Evolutionary conservation across 108 stramenopile genomes (phyloP).

Genomic region (Fistulifera solaris): DNA sequence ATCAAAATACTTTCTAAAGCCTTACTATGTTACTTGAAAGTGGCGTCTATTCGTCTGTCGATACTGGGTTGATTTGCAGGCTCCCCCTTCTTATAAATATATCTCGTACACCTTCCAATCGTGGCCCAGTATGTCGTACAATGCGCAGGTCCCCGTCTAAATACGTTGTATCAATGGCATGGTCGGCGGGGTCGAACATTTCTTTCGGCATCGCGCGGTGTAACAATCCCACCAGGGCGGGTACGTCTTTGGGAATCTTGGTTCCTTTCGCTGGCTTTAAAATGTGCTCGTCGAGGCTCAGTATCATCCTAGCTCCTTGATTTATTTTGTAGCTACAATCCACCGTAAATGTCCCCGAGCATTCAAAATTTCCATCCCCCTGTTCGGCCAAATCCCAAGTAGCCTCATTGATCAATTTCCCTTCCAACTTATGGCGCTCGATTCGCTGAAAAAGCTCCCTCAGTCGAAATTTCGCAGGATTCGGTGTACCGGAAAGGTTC

Average conservation of each 20-base stretch:
- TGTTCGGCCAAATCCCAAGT: slow-evolving; percentile 49
- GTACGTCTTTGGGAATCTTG: slow-evolving; percentile 40
- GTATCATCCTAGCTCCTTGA: slow-evolving; percentile 52
- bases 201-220: slow-evolving; percentile 53
- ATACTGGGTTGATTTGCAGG: slow-evolving; percentile 35
- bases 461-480: slow-evolving; percentile 25
- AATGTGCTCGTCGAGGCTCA: slow-evolving; percentile 24
- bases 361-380: slow-evolving; percentile 31
- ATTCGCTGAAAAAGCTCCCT: slow-evolving; percentile 36
- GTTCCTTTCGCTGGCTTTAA: slow-evolving; percentile 32
- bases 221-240: slow-evolving; percentile 37
- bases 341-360: slow-evolving; percentile 37
- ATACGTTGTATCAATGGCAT: slow-evolving; percentile 68
- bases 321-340: slow-evolving; percentile 49
- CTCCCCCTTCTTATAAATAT: slow-evolving; percentile 47
- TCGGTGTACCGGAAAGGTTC: slow-evolving; percentile 28
- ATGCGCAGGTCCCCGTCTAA: slow-evolving; percentile 60
- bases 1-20: too few relatives aligned
- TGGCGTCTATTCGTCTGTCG: background rate
- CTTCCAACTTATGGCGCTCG: slow-evolving; percentile 33
- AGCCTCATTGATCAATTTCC: slow-evolving; percentile 38
- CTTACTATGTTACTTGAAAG: too few relatives aligned
- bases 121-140: slow-evolving; percentile 46
- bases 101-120: slow-evolving; percentile 55
- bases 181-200: slow-evolving; percentile 53